Conservation (phyloP, 768 basidiomycete species). For the Antrodiella citrinella region DNA sequence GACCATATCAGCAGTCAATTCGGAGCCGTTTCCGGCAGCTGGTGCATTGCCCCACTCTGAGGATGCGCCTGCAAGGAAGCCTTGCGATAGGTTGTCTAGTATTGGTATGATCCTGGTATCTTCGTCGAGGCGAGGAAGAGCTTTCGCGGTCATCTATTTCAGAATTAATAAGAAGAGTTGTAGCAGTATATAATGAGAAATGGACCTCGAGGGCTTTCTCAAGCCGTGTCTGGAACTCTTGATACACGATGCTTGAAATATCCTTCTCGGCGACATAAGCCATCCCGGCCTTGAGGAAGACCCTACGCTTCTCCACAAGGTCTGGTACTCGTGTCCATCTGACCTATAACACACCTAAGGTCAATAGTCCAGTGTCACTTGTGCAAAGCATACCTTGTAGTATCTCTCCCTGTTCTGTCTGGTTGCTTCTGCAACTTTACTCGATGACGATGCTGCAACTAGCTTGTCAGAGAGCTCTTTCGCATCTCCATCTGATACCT, state of each 20-base stretch:
- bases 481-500: constrained; percentile 61
- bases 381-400: constrained; percentile 87
- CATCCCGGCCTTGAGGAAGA: constrained; percentile 71
- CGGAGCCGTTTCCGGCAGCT: constrained; percentile 44
- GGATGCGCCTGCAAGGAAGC: constrained; percentile 86
- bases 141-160: constrained; percentile 69
- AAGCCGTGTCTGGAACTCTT: constrained; percentile 73
- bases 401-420: constrained; percentile 41
- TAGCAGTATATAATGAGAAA: neutral
- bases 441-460: neutral
- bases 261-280: constrained; percentile 82
- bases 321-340: constrained; percentile 94
- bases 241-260: constrained; percentile 77
- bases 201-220: constrained; percentile 71
- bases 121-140: constrained; percentile 87
- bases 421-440: constrained; percentile 42
- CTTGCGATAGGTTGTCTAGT: constrained; percentile 85
- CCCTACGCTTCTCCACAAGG: constrained; percentile 73
- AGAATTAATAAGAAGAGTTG: neutral
- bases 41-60: constrained; percentile 67
- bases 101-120: constrained; percentile 87
- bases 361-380: constrained; percentile 1
- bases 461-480: too few relatives aligned
- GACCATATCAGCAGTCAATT: constrained; percentile 90
- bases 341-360: constrained; percentile 44